Conservation (phyloP, 2,329 filamentous ascomycete genomes). For the Diaporthe sp. region DNA sequence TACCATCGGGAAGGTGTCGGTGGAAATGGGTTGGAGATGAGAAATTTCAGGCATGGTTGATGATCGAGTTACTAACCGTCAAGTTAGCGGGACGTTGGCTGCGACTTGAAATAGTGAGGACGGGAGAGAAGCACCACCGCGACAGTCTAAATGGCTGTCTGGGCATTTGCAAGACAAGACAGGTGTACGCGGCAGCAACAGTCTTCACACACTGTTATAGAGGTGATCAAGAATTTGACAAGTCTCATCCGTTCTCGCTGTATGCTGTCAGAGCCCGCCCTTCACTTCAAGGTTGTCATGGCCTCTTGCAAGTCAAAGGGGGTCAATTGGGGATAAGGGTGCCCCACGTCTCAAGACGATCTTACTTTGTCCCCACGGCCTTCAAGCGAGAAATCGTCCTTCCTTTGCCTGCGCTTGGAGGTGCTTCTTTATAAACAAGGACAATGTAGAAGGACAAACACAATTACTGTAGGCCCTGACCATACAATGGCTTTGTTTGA, state of each 20-base stretch:
- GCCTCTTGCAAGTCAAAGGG: background rate
- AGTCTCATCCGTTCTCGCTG: background rate
- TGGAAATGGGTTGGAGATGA: background rate
- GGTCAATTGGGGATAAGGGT: too few species aligned
- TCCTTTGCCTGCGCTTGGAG: background rate
- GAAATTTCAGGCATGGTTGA: background rate
- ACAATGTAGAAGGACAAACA: background rate
- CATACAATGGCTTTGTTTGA: background rate
- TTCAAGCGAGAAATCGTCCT: background rate
- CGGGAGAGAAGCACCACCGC: background rate
- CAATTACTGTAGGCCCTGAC: background rate
- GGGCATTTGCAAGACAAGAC: slow-evolving; percentile 8
- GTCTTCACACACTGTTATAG: slow-evolving; percentile 8
- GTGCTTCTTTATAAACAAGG: background rate
- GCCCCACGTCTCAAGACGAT: background rate
- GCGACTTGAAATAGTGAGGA: background rate
- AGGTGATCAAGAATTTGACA: background rate
- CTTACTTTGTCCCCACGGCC: background rate
- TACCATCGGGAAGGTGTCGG: background rate
- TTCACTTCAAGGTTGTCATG: background rate
- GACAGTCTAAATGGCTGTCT: background rate
- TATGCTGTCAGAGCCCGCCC: background rate
- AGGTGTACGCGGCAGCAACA: slow-evolving; percentile 3
- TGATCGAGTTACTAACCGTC: background rate
- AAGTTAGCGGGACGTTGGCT: background rate